Percentiles rank a stretch among this genome's conserved stretches.
These are phyloP conservation scores for Fusarium nisikadoi DNA, from an alignment of 2,329 filamentous ascomycete genomes.

Conservation along the genomic window DNA sequence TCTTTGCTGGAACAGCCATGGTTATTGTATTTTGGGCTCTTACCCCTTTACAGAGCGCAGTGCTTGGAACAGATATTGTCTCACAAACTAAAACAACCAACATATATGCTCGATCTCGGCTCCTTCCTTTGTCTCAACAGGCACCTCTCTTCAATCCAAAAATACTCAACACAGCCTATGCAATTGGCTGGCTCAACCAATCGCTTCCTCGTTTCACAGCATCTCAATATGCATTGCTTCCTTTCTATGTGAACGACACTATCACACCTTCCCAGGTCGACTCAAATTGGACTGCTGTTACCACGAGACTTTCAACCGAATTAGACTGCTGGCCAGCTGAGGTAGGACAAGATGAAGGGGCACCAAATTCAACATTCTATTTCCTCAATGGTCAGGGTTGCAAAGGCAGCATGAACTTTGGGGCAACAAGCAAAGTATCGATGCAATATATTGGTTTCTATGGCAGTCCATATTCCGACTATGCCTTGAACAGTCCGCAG, in stretches of 20 bases:
- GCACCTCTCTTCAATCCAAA: constrained; percentile 42
- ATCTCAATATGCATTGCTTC: constrained; percentile 53
- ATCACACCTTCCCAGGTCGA: not conserved
- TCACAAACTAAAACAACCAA: constrained; percentile 4
- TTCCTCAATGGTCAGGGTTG: constrained; percentile 54
- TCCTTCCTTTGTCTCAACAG: constrained; percentile 42
- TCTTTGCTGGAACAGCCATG: too few species aligned
- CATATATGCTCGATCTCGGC: constrained; percentile 12
- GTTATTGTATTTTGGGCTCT: too few species aligned
- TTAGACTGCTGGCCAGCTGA: constrained; percentile 52
- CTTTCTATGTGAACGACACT: constrained; percentile 49
- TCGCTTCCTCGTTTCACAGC: constrained; percentile 57
- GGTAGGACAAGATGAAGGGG: not conserved
- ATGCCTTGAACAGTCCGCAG: constrained; percentile 45
- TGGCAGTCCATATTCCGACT: constrained; percentile 46
- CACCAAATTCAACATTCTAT: constrained; percentile 10
- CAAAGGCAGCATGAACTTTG: constrained; percentile 17
- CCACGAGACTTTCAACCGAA: constrained; percentile 51
- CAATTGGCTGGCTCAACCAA: constrained; percentile 59
- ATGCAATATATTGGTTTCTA: constrained; percentile 58
- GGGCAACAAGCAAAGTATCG: not conserved
- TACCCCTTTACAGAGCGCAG: constrained; percentile 50
- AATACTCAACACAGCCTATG: constrained; percentile 58
- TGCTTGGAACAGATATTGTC: constrained; percentile 57
- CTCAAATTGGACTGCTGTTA: constrained; percentile 39